phyloP scores from a whole-genome alignment of 768 basidiomycete genomes.

The Inosperma sp. region DNA sequence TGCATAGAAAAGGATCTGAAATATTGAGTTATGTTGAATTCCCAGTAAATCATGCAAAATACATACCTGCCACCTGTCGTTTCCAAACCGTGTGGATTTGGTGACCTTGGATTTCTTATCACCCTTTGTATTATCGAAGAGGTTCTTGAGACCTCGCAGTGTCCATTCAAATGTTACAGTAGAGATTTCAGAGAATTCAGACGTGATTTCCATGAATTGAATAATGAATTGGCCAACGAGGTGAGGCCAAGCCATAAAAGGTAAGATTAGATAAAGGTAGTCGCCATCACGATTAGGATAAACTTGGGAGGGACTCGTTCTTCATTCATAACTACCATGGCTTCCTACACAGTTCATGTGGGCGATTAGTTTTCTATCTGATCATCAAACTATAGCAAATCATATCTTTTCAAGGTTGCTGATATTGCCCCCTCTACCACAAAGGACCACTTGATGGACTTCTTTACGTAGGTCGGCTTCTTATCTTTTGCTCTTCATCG shows the following conservation, averaged over 20 bases:
- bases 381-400: too few relatives aligned
- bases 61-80: constrained; percentile 69
- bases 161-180: constrained; percentile 75
- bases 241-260: background rate
- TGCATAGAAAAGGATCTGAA: constrained; percentile 76
- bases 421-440: constrained; percentile 64
- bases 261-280: too few relatives aligned
- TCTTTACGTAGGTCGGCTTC: constrained; percentile 60
- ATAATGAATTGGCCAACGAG: background rate
- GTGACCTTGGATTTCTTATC: constrained; percentile 73
- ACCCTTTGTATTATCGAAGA: constrained; percentile 80
- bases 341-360: too few relatives aligned
- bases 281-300: too few relatives aligned
- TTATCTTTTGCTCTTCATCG: background rate
- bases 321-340: too few relatives aligned
- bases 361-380: too few relatives aligned
- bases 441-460: constrained; percentile 65
- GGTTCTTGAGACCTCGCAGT: constrained; percentile 57
- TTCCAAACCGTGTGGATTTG: constrained; percentile 72
- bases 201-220: constrained; percentile 17
- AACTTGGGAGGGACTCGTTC: too few relatives aligned
- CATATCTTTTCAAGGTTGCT: constrained; percentile 75
- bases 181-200: constrained; percentile 48
- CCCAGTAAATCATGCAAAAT: background rate
- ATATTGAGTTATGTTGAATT: constrained; percentile 13